Evolutionary conservation across 148 eudicot genomes (phyloP).

Genomic region (Euryodendron excelsum): DNA sequence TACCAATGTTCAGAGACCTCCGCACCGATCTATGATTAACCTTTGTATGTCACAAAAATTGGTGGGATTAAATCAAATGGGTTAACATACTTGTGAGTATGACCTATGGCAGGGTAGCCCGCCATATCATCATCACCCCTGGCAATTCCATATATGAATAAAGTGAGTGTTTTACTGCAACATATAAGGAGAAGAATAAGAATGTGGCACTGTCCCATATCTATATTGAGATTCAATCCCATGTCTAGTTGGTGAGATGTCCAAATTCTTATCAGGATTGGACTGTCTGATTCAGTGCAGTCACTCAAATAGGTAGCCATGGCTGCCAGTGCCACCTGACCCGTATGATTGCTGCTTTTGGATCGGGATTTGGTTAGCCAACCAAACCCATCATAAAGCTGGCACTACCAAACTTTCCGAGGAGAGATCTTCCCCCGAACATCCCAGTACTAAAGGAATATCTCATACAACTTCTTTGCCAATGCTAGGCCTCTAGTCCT

Average conservation of each 20-base stretch:
- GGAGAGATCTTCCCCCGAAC: no score
- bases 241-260: slow-evolving; percentile 22
- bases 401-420: no score
- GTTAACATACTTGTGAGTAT: not conserved
- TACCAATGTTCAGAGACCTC: not conserved
- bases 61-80: not conserved
- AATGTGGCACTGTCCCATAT: slow-evolving; percentile 18
- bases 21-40: not conserved
- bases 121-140: not conserved
- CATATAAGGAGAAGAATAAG: slow-evolving; percentile 8
- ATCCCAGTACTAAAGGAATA: no score
- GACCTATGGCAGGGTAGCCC: not conserved
- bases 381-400: no score
- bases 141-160: not conserved
- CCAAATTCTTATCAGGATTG: slow-evolving; percentile 9
- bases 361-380: no score
- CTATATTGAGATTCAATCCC: not conserved
- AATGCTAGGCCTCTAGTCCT: no score
- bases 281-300: no score
- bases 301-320: no score
- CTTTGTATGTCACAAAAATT: not conserved
- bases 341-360: no score
- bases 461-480: no score
- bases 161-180: no score
- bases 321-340: no score